Evolutionary conservation across 257 asterid species (phyloP), one percentile per base, ranked within the genome.

Genomic region (Gentiana dahurica): DNA sequence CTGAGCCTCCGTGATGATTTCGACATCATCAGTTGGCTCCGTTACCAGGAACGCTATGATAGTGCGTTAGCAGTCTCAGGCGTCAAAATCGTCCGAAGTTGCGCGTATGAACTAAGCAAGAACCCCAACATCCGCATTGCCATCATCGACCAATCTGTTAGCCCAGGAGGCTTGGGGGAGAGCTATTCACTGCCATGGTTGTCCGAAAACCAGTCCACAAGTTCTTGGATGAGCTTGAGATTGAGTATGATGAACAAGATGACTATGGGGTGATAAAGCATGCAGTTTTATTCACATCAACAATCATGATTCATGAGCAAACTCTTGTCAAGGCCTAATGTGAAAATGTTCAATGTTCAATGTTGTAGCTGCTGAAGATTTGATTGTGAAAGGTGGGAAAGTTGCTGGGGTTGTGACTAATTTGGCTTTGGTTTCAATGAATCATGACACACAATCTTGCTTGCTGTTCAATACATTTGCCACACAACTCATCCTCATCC

Each of bases 111-210:
- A 59, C 79, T 88, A 63, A 79, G 85, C 74, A 82, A 85, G 67
- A 75, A 88, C 61, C 96, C 95, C 37, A 38, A 73, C 77, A 50
- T 69, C 11, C 33, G 53, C 3, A 65, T 88, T 46, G 95, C 95
- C 59, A 88, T 85, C 41, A 76, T 88, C 38, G 97, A 85, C 24
- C 97, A 88, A 53, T 88, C 97, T 3, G 95, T 85, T 24, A 82
- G 94, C 76, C 97, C 97, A 13, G 97, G 97, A 12, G 96, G 96
- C 85, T 88, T 8, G 97, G 97, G 0, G 94, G 97, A n/a, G 95
- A 88, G 73, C 75, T 88, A 11, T 88, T 88, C 70, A 85, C 95
- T n/a, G 94, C 95, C 65, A 85, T 88, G 96, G 75, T 88, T 39
- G 94, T 88, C n/a, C 80, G 96, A 1, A 88, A 85, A 49, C 95